Evolutionary conservation across 2,329 filamentous ascomycete species (phyloP).

Genomic region (Colletotrichum sp.): DNA sequence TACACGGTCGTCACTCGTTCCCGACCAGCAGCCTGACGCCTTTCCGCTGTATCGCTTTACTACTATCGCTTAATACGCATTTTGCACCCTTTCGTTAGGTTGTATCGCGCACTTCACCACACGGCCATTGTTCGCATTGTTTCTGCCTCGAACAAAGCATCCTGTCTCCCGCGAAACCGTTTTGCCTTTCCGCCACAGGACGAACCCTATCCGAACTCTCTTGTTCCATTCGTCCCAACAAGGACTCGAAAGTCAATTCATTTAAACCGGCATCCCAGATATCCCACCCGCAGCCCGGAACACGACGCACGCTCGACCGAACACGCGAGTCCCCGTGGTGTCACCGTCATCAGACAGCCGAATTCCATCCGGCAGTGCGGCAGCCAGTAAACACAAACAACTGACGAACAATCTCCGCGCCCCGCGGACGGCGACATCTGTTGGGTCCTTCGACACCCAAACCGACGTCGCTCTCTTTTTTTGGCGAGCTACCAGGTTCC

Average conservation of each 20-base stretch:
- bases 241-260: background rate
- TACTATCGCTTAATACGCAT: slow-evolving; percentile 12
- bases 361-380: slow-evolving; percentile 1
- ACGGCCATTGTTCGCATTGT: background rate
- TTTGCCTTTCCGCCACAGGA: background rate
- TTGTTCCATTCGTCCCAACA: slow-evolving; percentile 3
- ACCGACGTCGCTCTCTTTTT: background rate
- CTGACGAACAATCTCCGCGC: background rate
- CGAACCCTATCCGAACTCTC: background rate
- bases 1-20: slow-evolving; percentile 12
- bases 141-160: background rate
- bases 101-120: background rate
- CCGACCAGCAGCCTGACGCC: background rate
- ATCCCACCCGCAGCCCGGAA: background rate
- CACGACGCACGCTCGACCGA: background rate
- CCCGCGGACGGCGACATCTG: slow-evolving; percentile 4
- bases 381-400: slow-evolving; percentile 1
- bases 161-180: background rate
- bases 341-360: background rate
- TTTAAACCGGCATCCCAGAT: background rate
- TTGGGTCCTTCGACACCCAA: background rate
- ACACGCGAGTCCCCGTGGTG: background rate
- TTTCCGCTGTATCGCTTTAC: background rate
- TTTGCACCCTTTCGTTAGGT: background rate
- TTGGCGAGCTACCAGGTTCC: background rate